Conservation (phyloP, 2,329 filamentous ascomycete genomes). For the Paraconiothyrium sp. region DNA sequence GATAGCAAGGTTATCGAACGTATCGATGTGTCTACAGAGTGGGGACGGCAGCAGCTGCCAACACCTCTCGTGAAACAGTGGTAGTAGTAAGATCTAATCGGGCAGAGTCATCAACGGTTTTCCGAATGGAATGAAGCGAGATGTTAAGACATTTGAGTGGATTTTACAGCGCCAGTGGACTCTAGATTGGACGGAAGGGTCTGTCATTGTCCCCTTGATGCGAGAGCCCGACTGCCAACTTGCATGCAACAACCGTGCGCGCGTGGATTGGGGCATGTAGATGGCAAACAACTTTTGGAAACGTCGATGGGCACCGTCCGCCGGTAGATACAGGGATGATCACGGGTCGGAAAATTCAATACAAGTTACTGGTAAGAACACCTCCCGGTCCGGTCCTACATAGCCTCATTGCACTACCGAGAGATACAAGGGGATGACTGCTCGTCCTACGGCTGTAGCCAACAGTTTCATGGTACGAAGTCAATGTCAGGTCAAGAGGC, state of each 20-base stretch:
- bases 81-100: conserved; percentile 30
- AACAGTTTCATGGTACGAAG: conserved; percentile 30
- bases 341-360: conserved; percentile 23
- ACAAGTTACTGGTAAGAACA: conserved; percentile 21
- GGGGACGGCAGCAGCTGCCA: conserved; percentile 35
- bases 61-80: conserved; percentile 40
- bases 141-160: conserved; percentile 41
- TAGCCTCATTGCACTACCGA: conserved; percentile 31
- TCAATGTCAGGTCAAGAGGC: conserved; percentile 23
- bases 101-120: conserved; percentile 28
- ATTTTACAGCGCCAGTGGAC: conserved; percentile 28
- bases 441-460: conserved; percentile 37
- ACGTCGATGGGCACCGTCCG: conserved; percentile 19
- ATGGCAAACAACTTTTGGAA: conserved; percentile 41
- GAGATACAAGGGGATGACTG: conserved; percentile 30
- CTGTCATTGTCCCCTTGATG: conserved; percentile 43
- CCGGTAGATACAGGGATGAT: conserved; percentile 19
- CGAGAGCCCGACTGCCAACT: conserved; percentile 46
- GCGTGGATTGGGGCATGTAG: conserved; percentile 27
- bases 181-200: conserved; percentile 33
- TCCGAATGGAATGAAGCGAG: conserved; percentile 44
- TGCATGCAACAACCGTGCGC: conserved; percentile 41
- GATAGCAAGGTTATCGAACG: conserved; percentile 22
- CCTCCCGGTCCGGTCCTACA: conserved; percentile 25
- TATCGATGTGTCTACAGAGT: conserved; percentile 28